Conservation (phyloP, 371 early-diverging fungal species). For the Synchytrium microbalum region DNA sequence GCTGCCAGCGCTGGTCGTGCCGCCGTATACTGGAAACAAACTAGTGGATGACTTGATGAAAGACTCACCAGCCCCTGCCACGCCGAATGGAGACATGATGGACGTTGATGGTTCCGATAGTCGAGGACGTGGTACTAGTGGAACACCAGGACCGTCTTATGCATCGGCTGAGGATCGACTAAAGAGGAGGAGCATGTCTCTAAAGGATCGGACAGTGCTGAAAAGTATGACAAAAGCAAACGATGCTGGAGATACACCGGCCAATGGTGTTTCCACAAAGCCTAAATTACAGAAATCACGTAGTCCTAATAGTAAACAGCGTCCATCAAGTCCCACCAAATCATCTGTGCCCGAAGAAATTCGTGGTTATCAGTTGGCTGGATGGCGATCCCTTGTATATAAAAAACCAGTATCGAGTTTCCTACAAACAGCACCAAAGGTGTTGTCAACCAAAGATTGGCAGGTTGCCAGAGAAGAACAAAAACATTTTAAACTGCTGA, state of each 20-base stretch:
- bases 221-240: no score
- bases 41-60: neutral
- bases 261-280: no score
- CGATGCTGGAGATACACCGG: no score
- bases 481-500: conserved; percentile 61
- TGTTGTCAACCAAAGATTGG: conserved; percentile 74
- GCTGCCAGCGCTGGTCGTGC: no score
- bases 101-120: neutral
- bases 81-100: neutral
- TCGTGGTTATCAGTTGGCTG: conserved; percentile 46
- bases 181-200: no score
- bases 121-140: neutral
- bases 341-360: conserved; percentile 17
- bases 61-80: neutral
- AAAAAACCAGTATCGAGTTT: conserved; percentile 60
- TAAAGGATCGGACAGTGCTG: no score
- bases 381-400: conserved; percentile 66
- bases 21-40: no score
- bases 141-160: neutral
- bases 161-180: no score
- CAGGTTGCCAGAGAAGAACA: conserved; percentile 79
- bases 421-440: conserved; percentile 63
- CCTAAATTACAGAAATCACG: no score
- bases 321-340: no score
- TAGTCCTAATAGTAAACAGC: no score